Base-by-base conservation (phyloP, 495 filamentous ascomycete genomes). In the Viridothelium virens region DNA sequence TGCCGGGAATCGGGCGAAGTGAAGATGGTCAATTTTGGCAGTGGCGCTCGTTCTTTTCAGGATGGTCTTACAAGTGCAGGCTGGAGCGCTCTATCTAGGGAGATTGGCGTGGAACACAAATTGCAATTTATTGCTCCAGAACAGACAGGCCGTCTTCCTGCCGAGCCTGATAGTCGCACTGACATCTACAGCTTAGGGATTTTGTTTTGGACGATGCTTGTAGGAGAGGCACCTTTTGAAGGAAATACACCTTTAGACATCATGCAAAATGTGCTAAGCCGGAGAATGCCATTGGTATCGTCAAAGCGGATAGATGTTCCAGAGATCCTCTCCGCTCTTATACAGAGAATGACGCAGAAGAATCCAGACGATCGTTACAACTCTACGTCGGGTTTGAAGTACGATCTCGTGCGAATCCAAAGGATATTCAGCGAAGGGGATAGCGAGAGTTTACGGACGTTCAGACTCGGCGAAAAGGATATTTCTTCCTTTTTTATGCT, bases 131-230 rank as follows among this genome's bases (percentile, higher is more conserved):
- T 96, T 73, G 91, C 90, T 53, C 91, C 92, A 0, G 92, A 96
- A 70, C 91, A 96, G 79, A 96, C 91, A 14, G 92, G 92, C 34
- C 86, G 92, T 16, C 87, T 95, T 84, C 88, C 90, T 2, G 91
- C 88, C 18, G 91, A 94, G 71, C 92, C 92, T 1, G 91, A 96
- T 76, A 89, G 85, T 65, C 83, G 92, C 56, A 96, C 91, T 10
- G 92, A 96, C 76, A 92, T 96, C 41, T 96, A 96, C 74, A 90
- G 89, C 2, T 80, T 96, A 2, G 92, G 92, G 12, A 83, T 95
- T 63, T 75, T 96, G 4, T 93, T 96, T 73, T 96, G 89, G 87
- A 89, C 82, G 34, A 85, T 96, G 77, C 79, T 96, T 56, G 88
- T 88, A 16, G 89, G 90, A 34, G 85, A 87, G 70, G 80, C 87